These are phyloP conservation scores for Podospora fimiseda DNA, from an alignment of 495 filamentous ascomycete species.

Conservation along the genomic window DNA sequence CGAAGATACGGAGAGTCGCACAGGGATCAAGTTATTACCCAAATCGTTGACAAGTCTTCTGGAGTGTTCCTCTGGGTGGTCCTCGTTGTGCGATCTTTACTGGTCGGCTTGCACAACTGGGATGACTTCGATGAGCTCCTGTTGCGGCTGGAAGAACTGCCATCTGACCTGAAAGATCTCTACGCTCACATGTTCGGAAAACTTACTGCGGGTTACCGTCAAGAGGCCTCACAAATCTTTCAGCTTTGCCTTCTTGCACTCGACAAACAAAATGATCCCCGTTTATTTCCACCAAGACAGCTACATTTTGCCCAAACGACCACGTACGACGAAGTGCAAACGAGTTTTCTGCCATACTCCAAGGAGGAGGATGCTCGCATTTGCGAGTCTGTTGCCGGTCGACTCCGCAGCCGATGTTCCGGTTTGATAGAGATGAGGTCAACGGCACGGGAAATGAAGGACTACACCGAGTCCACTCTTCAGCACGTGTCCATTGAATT, in stretches of 20 bases:
- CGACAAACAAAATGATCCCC: background rate
- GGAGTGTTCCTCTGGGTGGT: conserved; percentile 5
- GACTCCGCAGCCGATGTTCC: background rate
- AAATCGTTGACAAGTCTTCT: background rate
- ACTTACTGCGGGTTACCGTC: background rate
- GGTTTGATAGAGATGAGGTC: background rate
- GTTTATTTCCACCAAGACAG: background rate
- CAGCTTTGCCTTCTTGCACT: background rate
- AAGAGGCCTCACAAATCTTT: background rate
- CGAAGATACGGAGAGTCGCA: background rate
- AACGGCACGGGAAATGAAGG: background rate
- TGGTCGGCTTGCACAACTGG: background rate
- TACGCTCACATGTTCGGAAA: background rate
- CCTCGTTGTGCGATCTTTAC: conserved; percentile 1
- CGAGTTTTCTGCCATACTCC: background rate
- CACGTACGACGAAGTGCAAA: background rate
- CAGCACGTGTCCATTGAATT: background rate
- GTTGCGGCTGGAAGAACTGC: background rate
- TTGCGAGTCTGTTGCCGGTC: background rate
- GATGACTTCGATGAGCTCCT: background rate
- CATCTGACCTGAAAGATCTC: background rate
- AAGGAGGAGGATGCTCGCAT: background rate
- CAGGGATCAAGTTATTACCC: background rate
- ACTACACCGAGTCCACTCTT: background rate
- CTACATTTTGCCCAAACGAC: background rate